Base-by-base conservation (phyloP, 495 filamentous ascomycete genomes). In the Aspergillus mulundensis region DNA sequence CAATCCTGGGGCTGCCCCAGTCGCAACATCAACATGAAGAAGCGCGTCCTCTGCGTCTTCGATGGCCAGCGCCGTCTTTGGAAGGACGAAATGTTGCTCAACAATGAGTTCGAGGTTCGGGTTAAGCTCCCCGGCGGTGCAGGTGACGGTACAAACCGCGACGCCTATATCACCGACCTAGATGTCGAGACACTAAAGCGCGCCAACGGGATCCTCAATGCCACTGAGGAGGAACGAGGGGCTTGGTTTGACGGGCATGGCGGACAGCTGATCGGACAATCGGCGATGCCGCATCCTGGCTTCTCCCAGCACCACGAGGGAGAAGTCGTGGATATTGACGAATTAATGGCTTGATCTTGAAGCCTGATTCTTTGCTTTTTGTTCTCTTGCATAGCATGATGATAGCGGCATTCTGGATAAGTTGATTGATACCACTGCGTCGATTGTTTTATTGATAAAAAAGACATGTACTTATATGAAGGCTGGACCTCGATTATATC, bases 11-110 rank as follows among this genome's bases (percentile, higher is more conserved):
- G 95, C 25, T 92, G 90, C 63, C 79, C 91, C 39, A 81, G 86
- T 58, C 87, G 89, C 57, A 89, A 90, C 73, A 96, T 97, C 88
- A 93, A 88, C 66, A 95, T 92, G 77, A 97, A 94, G 82, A 96
- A 97, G 84, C 88, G 95, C 18, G 91, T 95, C 14, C 75, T 97
- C 55, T 88, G 89, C 60, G 90, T 96, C 16, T 99, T 95, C 59
- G 91, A 97, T 64, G 95, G 95, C 2, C 82, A 80, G 12, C 82
- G 92, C 50, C 84, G 92, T 7, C 79, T 99, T 56, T 93, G 88
- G 81, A 97, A 97, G 76, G 95, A 99, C 68, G 95, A 97, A 77
- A 96, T 97, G 94, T 94, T 96, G 91, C 86, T 99, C 39, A 89
- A 90, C 63, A 88, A 87, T 21, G 90, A 96, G 61, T 94, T 91